Evolutionary conservation across 1,284 basidiomycete genomes (phyloP).

Genomic region (Rhodotorula sp.): DNA sequence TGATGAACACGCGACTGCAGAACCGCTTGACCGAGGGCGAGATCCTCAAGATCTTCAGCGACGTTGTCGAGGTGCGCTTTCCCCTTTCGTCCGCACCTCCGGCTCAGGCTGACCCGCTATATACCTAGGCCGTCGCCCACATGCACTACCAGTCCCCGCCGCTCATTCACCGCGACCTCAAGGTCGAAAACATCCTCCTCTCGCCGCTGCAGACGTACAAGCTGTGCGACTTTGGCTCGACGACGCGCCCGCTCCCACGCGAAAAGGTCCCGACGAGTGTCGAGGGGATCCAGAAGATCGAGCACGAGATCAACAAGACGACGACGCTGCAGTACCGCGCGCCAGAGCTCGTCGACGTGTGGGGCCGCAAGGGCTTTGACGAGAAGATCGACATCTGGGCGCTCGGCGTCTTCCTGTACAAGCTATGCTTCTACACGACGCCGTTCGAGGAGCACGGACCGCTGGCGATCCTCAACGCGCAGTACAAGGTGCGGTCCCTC

Average conservation of each 20-base stretch:
- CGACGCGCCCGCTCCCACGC: conserved; percentile 67
- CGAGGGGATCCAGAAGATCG: conserved; percentile 72
- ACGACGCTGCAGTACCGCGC: conserved; percentile 60
- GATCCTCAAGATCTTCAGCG: conserved; percentile 88
- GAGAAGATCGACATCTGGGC: conserved; percentile 88
- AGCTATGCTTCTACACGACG: conserved; percentile 96
- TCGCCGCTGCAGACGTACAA: conserved; percentile 79
- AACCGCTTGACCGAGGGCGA: conserved; percentile 92
- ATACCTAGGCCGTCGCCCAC: conserved; percentile 67
- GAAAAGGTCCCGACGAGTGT: conserved; percentile 37
- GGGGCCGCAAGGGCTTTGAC: conserved; percentile 76
- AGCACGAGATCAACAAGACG: conserved; percentile 76
- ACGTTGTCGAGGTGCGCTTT: conserved; percentile 65
- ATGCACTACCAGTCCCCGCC: conserved; percentile 93
- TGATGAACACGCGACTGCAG: conserved; percentile 94
- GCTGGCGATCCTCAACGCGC: conserved; percentile 92
- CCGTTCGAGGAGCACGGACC: conserved; percentile 91
- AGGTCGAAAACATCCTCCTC: conserved; percentile 94
- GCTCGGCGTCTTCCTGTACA: conserved; percentile 73
- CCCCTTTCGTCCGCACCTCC: neutral
- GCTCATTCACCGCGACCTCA: conserved; percentile 93
- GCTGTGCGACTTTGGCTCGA: conserved; percentile 97
- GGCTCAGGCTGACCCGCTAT: neutral
- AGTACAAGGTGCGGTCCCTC: conserved; percentile 63
- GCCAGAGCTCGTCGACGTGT: conserved; percentile 96